Conservation (phyloP, 1,284 basidiomycete species). For the Microbotryum saponariae region DNA sequence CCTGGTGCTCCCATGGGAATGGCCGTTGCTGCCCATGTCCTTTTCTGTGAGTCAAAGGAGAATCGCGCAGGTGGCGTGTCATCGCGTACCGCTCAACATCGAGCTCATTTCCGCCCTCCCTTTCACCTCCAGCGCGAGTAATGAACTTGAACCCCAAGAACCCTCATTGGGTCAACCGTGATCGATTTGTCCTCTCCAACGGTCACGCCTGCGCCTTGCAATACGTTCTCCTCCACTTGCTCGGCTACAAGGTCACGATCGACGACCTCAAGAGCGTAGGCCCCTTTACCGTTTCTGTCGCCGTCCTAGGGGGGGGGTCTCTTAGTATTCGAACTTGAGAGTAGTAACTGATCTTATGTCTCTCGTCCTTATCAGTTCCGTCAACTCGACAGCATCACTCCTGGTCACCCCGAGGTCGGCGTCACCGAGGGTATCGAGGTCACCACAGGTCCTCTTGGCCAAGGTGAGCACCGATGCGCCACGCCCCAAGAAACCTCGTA, state of each 20-base stretch:
- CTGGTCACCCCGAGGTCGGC: conserved; percentile 62
- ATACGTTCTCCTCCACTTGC: conserved; percentile 71
- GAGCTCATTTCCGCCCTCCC: conserved; percentile 53
- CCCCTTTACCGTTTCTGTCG: conserved; percentile 1
- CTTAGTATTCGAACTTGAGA: not conserved
- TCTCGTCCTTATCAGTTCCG: conserved; percentile 30
- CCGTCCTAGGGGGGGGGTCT: not conserved
- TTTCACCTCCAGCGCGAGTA: conserved; percentile 17
- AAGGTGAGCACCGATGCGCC: conserved; percentile 48
- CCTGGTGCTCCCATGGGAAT: conserved; percentile 70
- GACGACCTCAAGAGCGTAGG: conserved; percentile 78
- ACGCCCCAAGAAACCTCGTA: not conserved
- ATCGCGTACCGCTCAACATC: not conserved
- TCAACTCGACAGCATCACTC: conserved; percentile 78
- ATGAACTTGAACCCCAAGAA: conserved; percentile 65
- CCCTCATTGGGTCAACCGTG: conserved; percentile 86
- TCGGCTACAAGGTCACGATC: conserved; percentile 74
- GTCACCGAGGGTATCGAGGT: conserved; percentile 92
- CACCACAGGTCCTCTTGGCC: conserved; percentile 90
- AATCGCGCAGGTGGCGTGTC: not conserved
- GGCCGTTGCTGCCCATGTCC: conserved; percentile 69
- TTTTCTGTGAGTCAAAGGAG: conserved; percentile 45
- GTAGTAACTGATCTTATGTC: not conserved
- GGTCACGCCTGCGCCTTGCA: conserved; percentile 54
- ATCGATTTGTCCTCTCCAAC: conserved; percentile 79